Percentiles rank a stretch among this genome's conserved stretches.
Conservation (phyloP, 345 rosid species). For the Populus ilicifolia region DNA sequence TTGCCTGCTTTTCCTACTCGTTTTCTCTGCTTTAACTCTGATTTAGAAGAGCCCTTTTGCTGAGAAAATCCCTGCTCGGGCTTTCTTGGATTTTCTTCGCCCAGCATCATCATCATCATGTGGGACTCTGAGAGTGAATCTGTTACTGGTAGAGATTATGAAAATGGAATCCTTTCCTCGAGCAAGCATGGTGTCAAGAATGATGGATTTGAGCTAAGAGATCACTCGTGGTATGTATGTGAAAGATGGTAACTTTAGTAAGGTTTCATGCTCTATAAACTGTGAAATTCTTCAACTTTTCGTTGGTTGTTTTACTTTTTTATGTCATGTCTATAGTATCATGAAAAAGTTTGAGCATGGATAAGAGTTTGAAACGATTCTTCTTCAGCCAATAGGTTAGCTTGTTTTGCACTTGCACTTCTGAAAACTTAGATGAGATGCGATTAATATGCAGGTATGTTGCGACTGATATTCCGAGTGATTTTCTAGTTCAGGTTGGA, state of each 20-base stretch:
- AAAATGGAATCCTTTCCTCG: constrained; percentile 63
- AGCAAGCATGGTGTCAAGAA: constrained; percentile 65
- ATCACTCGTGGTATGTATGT: constrained; percentile 67
- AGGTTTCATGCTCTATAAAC: not conserved
- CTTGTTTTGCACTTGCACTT: not conserved
- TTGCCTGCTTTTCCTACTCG: constrained; percentile 9
- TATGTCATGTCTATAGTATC: not conserved
- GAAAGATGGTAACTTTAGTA: not conserved
- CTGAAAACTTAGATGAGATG: not conserved
- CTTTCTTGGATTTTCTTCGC: constrained; percentile 5
- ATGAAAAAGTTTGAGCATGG: not conserved
- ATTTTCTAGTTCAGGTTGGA: constrained; percentile 68
- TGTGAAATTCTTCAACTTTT: not conserved
- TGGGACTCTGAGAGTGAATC: constrained; percentile 89
- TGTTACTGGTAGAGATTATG: constrained; percentile 61
- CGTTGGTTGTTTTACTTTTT: not conserved
- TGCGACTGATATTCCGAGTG: constrained; percentile 89
- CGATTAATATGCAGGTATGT: constrained; percentile 55
- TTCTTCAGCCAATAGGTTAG: not conserved
- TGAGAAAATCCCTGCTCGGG: constrained; percentile 3
- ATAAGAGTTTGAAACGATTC: not conserved
- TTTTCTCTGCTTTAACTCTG: constrained; percentile 3
- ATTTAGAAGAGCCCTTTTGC: constrained; percentile 1
- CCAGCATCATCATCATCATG: constrained; percentile 72
- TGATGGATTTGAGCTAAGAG: constrained; percentile 83